Evolutionary conservation across 495 filamentous ascomycete species (phyloP).

Genomic region (Lasiosphaeria ovina): DNA sequence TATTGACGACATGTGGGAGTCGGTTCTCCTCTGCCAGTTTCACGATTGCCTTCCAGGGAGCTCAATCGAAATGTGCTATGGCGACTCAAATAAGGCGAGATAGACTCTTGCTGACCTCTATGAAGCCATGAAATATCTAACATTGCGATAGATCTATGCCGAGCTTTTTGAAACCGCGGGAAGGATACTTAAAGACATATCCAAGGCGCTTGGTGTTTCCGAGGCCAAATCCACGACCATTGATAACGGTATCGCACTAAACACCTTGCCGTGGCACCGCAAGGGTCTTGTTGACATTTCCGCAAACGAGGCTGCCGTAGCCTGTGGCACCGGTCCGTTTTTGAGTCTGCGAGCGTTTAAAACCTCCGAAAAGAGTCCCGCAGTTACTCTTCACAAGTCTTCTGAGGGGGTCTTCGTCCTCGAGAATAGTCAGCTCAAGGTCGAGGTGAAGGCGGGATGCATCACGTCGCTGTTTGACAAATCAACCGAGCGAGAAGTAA

Average conservation of each 20-base stretch:
- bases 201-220: constrained; percentile 62
- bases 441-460: constrained; percentile 67
- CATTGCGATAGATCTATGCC: constrained; percentile 71
- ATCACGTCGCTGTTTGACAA: constrained; percentile 84
- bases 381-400: constrained; percentile 64
- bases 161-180: constrained; percentile 76
- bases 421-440: constrained; percentile 68
- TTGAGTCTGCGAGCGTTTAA: constrained; percentile 51
- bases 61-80: constrained; percentile 94
- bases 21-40: constrained; percentile 83
- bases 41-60: constrained; percentile 97
- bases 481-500: constrained; percentile 66
- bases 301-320: constrained; percentile 41
- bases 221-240: constrained; percentile 33
- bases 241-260: constrained; percentile 57
- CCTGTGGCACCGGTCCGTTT: constrained; percentile 47
- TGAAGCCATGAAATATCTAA: constrained; percentile 81
- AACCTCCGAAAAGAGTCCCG: constrained; percentile 37
- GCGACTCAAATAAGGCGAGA: constrained; percentile 76
- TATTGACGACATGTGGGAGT: constrained; percentile 93
- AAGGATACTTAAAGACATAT: constrained; percentile 65
- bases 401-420: constrained; percentile 71
- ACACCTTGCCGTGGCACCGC: constrained; percentile 82
- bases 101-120: too few species aligned
- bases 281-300: constrained; percentile 67